Evolutionary conservation across 257 asterid genomes (phyloP), one percentile per base, ranked within the genome.

Genomic region (Solanum infundibuliforme): DNA sequence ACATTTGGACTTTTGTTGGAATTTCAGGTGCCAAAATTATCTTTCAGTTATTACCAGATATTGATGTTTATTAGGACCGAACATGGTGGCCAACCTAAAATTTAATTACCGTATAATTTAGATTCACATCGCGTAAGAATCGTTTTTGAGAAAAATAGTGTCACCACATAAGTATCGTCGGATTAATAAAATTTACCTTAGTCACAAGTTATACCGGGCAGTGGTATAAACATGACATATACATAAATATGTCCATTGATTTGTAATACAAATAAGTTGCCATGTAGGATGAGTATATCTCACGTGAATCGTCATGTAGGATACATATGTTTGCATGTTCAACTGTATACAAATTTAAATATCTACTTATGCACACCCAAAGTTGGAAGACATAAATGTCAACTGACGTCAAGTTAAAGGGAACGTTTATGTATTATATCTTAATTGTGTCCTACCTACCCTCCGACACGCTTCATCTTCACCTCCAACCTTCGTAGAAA

Each of bases 1-100:
- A 82, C 86, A 82, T 13, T 82, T 82, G 69, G 43, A 82, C 36
- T 82, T 5, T 48, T 82, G 29, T 79, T 79, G 66, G 38, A 79
- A 79, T 79, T 60, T 79, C 66, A 43, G 85, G 66, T 79, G 58
- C n/a, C 3, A 79, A 41, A 41, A 43, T 79, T 43, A 43, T 43
- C 85, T 79, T 27, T 79, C 85, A 14, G 38, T 79, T 79, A 79
- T 43, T 79, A 79, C 25, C 12, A 4, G 13, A 41, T 41, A 46
- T 76, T 76, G 3, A 76, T 29, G 58, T 38, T 75, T 76, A 76
- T 79, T 43, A 79, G 62, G 16, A 43, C 38, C 85, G 66, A 25
- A 34, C 39, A 79, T 27, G 66, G 66, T 79, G 85, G 85, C 39
- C 66, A 27, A 16, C 85, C 85, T 31, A 29, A 65, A 65, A 65